phyloP scores from a whole-genome alignment of 2,329 filamentous ascomycete genomes.

The Trichoderma pleuroti region DNA sequence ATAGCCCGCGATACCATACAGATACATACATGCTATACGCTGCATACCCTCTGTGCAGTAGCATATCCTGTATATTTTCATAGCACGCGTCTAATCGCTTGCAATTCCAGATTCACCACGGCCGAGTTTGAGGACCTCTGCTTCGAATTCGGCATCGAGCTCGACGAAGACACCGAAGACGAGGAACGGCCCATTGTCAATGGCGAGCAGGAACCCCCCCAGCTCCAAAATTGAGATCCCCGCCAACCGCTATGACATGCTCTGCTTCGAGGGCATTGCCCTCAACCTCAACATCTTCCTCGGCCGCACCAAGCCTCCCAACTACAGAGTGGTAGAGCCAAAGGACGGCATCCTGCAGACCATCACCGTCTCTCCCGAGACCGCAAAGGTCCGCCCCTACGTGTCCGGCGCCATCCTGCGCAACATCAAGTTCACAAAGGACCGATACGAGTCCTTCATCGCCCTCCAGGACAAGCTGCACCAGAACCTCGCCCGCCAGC shows the following conservation, averaged over 20 bases:
- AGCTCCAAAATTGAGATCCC: slow-evolving; percentile 97
- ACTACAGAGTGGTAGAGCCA: slow-evolving; percentile 73
- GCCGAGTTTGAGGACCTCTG: slow-evolving; percentile 96
- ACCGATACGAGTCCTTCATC: slow-evolving; percentile 95
- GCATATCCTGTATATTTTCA: not conserved
- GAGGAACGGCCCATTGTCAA: slow-evolving; percentile 69
- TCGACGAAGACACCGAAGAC: slow-evolving; percentile 90
- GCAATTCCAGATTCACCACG: slow-evolving; percentile 67
- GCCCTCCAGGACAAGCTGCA: slow-evolving; percentile 96
- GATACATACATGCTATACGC: slow-evolving; percentile 13
- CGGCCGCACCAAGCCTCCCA: slow-evolving; percentile 69
- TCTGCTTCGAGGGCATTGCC: slow-evolving; percentile 95
- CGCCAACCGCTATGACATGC: slow-evolving; percentile 90
- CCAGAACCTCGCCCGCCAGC: slow-evolving; percentile 87
- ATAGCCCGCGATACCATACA: slow-evolving; percentile 2
- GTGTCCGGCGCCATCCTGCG: slow-evolving; percentile 87
- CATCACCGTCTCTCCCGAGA: slow-evolving; percentile 74
- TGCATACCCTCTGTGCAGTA: not conserved
- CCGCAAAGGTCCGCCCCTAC: slow-evolving; percentile 76
- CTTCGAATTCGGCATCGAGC: slow-evolving; percentile 97
- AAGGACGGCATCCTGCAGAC: slow-evolving; percentile 70
- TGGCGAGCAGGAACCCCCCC: slow-evolving; percentile 79
- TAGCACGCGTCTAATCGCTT: not conserved
- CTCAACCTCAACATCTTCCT: slow-evolving; percentile 96
- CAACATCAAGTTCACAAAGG: slow-evolving; percentile 86